A percentile compares a stretch with the other conserved stretches of the same genome.
phyloP scores from a whole-genome alignment of 257 asterid genomes.

The Cordia subcordata region DNA sequence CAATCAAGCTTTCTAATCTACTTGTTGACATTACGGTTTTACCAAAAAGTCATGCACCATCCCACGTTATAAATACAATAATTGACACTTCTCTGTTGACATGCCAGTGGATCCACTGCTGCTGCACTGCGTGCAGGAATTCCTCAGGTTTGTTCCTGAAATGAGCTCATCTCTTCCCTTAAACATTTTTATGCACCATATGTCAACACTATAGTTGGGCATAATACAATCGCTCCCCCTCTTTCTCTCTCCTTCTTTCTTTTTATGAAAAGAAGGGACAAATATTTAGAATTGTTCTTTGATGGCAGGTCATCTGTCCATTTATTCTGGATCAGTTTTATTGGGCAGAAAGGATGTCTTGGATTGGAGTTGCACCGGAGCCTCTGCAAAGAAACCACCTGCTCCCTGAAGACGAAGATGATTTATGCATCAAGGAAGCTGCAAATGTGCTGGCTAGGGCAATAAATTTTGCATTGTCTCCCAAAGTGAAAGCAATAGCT shows the following conservation, averaged over 20 bases:
- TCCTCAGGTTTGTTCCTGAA: constrained; percentile 68
- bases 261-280: too few species aligned
- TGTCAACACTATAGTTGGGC: neutral
- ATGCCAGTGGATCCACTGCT: constrained; percentile 87
- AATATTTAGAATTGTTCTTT: neutral
- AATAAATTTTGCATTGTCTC: constrained; percentile 41
- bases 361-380: constrained; percentile 94
- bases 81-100: constrained; percentile 11
- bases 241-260: too few species aligned
- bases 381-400: constrained; percentile 51
- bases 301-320: constrained; percentile 74
- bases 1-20: constrained; percentile 5
- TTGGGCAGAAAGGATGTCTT: constrained; percentile 98
- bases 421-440: constrained; percentile 39
- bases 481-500: constrained; percentile 51
- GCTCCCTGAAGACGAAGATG: constrained; percentile 59
- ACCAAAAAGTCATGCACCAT: constrained; percentile 9
- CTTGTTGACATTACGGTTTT: constrained; percentile 1
- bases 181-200: neutral
- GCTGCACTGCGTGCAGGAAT: constrained; percentile 85
- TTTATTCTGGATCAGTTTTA: constrained; percentile 87
- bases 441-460: constrained; percentile 50
- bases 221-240: too few species aligned
- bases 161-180: constrained; percentile 10
- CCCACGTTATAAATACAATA: constrained; percentile 8